Evolutionary conservation across 371 early-diverging fungal species (phyloP).

Genomic region (Umbelopsis sp.): DNA sequence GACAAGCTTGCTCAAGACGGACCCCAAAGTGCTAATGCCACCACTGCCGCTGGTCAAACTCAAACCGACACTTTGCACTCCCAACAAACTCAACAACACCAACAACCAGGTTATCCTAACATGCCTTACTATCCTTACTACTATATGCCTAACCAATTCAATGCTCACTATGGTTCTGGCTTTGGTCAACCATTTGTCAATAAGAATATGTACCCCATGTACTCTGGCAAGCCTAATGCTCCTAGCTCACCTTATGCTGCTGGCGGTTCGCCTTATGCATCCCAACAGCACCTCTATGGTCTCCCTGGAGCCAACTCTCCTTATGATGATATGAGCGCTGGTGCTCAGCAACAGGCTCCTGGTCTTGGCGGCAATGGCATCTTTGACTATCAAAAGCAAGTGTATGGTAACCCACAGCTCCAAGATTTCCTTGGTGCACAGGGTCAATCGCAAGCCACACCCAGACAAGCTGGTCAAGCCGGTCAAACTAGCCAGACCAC

Average conservation of each 20-base stretch:
- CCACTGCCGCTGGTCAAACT: slow-evolving; percentile 15
- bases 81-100: slow-evolving; percentile 34
- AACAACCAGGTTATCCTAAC: slow-evolving; percentile 44
- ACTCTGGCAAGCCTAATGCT: slow-evolving; percentile 43
- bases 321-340: slow-evolving; percentile 53
- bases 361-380: slow-evolving; percentile 33
- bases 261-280: slow-evolving; percentile 33
- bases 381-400: slow-evolving; percentile 50
- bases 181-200: slow-evolving; percentile 87
- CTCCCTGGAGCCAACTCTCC: slow-evolving; percentile 28
- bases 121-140: slow-evolving; percentile 77
- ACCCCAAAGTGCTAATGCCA: slow-evolving; percentile 19
- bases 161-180: slow-evolving; percentile 67
- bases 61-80: slow-evolving; percentile 5
- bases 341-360: slow-evolving; percentile 36
- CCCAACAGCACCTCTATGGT: slow-evolving; percentile 52
- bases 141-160: slow-evolving; percentile 76
- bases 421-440: slow-evolving; percentile 36
- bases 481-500: slow-evolving; percentile 22
- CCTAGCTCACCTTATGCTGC: slow-evolving; percentile 39
- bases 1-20: slow-evolving; percentile 37
- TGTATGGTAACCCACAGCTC: slow-evolving; percentile 44
- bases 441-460: slow-evolving; percentile 20
- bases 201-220: slow-evolving; percentile 86
- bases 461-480: slow-evolving; percentile 16